Conservation (phyloP, 1,284 basidiomycete species). For the Athelia sp. region DNA sequence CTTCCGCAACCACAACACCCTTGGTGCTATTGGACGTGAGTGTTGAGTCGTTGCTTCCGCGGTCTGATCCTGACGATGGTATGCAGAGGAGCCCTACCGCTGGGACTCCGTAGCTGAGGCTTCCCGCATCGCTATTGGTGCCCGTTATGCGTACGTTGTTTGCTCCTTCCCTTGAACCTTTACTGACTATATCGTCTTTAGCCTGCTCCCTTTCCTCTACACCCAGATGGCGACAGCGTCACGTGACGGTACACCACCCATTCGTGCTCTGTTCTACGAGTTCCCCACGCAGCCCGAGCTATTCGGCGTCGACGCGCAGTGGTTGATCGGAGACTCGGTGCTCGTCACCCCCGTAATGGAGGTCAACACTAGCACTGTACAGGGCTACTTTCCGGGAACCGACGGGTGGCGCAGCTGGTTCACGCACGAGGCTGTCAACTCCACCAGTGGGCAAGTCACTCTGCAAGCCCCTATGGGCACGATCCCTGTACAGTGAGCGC, state of each 20-base stretch:
- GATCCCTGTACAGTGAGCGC: slow-evolving; percentile 53
- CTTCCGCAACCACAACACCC: slow-evolving; percentile 65
- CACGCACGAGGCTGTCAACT: no score
- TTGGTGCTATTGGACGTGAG: slow-evolving; percentile 39
- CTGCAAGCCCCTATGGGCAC: slow-evolving; percentile 57
- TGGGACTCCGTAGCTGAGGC: slow-evolving; percentile 75
- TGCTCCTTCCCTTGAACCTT: slow-evolving; percentile 64
- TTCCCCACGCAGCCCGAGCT: slow-evolving; percentile 67
- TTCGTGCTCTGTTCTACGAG: slow-evolving; percentile 73
- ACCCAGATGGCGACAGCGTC: slow-evolving; percentile 75
- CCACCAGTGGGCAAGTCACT: slow-evolving; percentile 15
- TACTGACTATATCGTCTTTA: slow-evolving; percentile 1
- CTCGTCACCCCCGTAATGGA: slow-evolving; percentile 71
- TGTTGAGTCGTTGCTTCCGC: no score
- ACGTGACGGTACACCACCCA: slow-evolving; percentile 55
- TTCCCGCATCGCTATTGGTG: slow-evolving; percentile 59
- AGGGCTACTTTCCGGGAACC: slow-evolving; percentile 18
- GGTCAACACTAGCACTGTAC: slow-evolving; percentile 50
- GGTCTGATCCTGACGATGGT: no score
- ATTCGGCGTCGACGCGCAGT: slow-evolving; percentile 63
- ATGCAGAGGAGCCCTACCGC: slow-evolving; percentile 59
- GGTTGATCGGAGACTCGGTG: slow-evolving; percentile 63
- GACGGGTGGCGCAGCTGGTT: no score
- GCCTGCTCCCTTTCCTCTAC: slow-evolving; percentile 25
- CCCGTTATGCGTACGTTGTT: slow-evolving; percentile 56